Percentiles rank a stretch among this genome's conserved stretches.
phyloP scores from a whole-genome alignment of 768 basidiomycete genomes.

The Sistotremastrum niveocremeum region DNA sequence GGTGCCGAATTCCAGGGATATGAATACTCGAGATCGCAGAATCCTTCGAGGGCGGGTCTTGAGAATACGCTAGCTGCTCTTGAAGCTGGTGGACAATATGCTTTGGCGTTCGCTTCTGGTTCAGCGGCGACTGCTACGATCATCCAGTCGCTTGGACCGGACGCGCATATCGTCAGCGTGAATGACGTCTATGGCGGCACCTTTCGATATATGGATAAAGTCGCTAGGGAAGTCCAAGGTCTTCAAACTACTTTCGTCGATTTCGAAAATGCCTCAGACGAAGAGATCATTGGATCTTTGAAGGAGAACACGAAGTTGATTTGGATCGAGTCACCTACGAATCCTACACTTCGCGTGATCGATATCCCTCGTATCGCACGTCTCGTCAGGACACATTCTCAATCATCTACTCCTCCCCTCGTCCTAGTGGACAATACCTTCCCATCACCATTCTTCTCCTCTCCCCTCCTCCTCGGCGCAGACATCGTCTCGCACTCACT shows the following conservation, averaged over 20 bases:
- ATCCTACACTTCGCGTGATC: constrained; percentile 81
- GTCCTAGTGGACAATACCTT: constrained; percentile 93
- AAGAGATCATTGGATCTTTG: constrained; percentile 50
- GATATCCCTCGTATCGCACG: constrained; percentile 61
- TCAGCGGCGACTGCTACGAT: constrained; percentile 78
- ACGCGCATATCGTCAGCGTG: constrained; percentile 72
- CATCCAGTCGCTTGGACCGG: constrained; percentile 56
- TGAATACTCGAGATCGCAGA: constrained; percentile 83
- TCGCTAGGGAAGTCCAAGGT: constrained; percentile 50
- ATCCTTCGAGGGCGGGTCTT: constrained; percentile 75
- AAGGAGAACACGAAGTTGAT: constrained; percentile 75
- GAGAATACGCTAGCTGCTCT: constrained; percentile 68
- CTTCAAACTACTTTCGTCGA: constrained; percentile 70
- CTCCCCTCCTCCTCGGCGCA: constrained; percentile 73
- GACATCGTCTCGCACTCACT: constrained; percentile 77
- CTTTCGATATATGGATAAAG: constrained; percentile 64
- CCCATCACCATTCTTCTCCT: constrained; percentile 82
- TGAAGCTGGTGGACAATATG: constrained; percentile 60
- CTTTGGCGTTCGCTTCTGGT: constrained; percentile 74
- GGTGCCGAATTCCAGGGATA: constrained; percentile 39
- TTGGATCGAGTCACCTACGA: constrained; percentile 94
- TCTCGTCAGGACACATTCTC: constrained; percentile 45
- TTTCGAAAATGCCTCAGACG: constrained; percentile 55
- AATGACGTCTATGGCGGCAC: constrained; percentile 95
- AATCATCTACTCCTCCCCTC: constrained; percentile 40